Evolutionary conservation across 2,329 filamentous ascomycete species (phyloP).

Genomic region (Podosphaera aphanis): DNA sequence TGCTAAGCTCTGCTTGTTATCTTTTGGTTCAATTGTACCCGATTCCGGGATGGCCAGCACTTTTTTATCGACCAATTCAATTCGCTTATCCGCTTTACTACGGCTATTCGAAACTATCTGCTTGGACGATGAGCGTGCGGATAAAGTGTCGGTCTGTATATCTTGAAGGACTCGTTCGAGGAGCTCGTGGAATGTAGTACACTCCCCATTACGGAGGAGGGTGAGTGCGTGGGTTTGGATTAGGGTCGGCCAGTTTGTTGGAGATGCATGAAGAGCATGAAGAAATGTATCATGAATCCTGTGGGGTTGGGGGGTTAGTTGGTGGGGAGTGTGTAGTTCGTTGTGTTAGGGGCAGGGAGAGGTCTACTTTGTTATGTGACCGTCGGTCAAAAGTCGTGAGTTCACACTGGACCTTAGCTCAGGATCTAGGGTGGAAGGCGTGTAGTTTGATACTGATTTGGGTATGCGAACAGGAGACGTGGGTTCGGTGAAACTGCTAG

Average conservation of each 20-base stretch:
- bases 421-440: slow-evolving; percentile 34
- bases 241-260: slow-evolving; percentile 36
- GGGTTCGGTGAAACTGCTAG: slow-evolving; percentile 6
- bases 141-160: slow-evolving; percentile 18
- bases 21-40: slow-evolving; percentile 6
- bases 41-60: slow-evolving; percentile 2
- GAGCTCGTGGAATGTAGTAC: slow-evolving; percentile 35
- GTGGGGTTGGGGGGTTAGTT: slow-evolving; percentile 1
- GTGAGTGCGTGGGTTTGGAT: slow-evolving; percentile 35
- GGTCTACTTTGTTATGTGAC: slow-evolving; percentile 32
- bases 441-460: slow-evolving; percentile 29
- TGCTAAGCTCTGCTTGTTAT: slow-evolving; percentile 21
- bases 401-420: slow-evolving; percentile 41
- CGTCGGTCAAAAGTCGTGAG: slow-evolving; percentile 30
- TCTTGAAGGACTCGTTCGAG: slow-evolving; percentile 37
- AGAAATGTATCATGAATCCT: slow-evolving; percentile 43
- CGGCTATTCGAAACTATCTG: neutral
- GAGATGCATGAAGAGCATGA: slow-evolving; percentile 34
- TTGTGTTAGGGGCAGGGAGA: slow-evolving; percentile 1
- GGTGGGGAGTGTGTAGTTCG: neutral
- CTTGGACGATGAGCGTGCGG: neutral
- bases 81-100: neutral
- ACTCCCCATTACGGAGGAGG: slow-evolving; percentile 36
- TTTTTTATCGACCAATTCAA: slow-evolving; percentile 12
- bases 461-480: slow-evolving; percentile 36